These are phyloP conservation scores for Colletotrichum tropicicola DNA, from an alignment of 2,329 filamentous ascomycete genomes.

Conservation along the genomic window DNA sequence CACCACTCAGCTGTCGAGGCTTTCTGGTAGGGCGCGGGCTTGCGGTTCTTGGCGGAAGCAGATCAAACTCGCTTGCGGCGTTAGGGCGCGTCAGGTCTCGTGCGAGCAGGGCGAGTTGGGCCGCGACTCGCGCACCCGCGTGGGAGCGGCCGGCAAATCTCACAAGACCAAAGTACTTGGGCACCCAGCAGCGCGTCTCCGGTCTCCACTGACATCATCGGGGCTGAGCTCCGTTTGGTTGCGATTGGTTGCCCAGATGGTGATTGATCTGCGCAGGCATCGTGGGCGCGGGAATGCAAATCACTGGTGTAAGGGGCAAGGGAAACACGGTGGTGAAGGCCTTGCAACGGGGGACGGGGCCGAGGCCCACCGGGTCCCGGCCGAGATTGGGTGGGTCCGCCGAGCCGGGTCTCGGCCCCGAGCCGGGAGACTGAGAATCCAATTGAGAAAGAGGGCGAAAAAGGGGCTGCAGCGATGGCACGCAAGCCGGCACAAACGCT, in stretches of 20 bases:
- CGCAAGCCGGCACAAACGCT: background rate
- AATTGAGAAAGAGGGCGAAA: background rate
- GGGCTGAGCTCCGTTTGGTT: background rate
- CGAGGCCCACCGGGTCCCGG: background rate
- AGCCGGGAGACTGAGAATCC: background rate
- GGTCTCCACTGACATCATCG: background rate
- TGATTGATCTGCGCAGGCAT: constrained; percentile 27
- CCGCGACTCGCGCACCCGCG: background rate
- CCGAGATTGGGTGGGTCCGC: background rate
- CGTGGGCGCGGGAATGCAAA: constrained; percentile 19
- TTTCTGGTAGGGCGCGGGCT: background rate
- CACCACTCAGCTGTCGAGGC: background rate
- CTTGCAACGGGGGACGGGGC: background rate
- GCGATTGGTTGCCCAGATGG: constrained; percentile 11
- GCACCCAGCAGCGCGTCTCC: too few relatives aligned
- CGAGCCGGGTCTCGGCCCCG: background rate
- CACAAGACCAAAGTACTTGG: background rate
- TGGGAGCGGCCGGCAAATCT: background rate
- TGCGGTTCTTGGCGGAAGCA: constrained; percentile 10
- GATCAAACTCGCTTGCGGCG: constrained; percentile 29
- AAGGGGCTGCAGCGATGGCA: background rate
- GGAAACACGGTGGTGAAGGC: background rate
- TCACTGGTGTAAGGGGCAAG: background rate
- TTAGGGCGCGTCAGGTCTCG: constrained; percentile 11
- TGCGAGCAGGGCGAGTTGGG: background rate